These are phyloP conservation scores for Aureobasidium leucospermi DNA, from an alignment of 2,329 filamentous ascomycete genomes.

Conservation along the genomic window DNA sequence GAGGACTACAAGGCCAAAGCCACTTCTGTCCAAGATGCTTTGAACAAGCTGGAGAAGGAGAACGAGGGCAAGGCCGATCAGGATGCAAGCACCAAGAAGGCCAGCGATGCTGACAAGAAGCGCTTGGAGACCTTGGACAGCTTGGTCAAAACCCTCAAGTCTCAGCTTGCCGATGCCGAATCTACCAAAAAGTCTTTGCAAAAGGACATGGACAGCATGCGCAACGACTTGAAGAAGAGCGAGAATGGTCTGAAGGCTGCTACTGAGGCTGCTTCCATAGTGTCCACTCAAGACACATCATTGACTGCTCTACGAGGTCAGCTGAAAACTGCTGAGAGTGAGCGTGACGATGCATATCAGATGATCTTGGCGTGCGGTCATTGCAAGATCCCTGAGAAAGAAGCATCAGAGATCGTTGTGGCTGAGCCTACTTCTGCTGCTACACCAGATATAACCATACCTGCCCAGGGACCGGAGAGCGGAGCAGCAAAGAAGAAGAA, in stretches of 20 bases:
- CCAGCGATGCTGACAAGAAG: conserved; percentile 40
- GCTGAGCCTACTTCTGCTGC: background rate
- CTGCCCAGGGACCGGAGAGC: conserved; percentile 15
- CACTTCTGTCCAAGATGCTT: conserved; percentile 24
- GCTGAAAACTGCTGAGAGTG: conserved; percentile 24
- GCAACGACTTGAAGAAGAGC: conserved; percentile 24
- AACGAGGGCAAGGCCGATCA: conserved; percentile 34
- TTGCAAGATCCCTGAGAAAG: conserved; percentile 20
- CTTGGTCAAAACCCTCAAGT: conserved; percentile 48
- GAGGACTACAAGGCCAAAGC: conserved; percentile 1
- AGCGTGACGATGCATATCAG: conserved; percentile 29
- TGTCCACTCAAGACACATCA: conserved; percentile 14
- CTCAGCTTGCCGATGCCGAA: conserved; percentile 49
- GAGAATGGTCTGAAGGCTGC: background rate
- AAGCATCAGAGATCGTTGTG: background rate
- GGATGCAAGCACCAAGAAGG: background rate
- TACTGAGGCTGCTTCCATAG: conserved; percentile 17
- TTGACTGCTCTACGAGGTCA: conserved; percentile 20
- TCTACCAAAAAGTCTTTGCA: conserved; percentile 40
- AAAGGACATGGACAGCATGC: conserved; percentile 34
- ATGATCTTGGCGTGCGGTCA: conserved; percentile 29
- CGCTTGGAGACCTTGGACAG: conserved; percentile 46
- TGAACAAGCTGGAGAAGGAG: conserved; percentile 34
- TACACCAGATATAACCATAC: background rate
- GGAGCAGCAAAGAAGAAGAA: conserved; percentile 67